Evolutionary conservation across 768 basidiomycete genomes (phyloP).

Genomic region (Cyclocybe cylindracea): DNA sequence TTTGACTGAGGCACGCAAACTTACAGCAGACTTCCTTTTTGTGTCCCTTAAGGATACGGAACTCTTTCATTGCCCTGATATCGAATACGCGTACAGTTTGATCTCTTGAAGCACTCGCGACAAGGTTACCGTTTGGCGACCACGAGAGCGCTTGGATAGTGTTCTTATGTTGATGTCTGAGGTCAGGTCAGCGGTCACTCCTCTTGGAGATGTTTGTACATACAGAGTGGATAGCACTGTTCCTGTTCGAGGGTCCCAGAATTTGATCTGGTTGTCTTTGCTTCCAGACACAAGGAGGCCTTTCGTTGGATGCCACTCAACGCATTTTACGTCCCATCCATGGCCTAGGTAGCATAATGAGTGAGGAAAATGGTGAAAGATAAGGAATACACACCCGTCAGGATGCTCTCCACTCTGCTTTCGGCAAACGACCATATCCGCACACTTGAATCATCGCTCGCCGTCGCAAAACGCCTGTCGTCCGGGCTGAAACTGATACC

Average conservation of each 20-base stretch:
- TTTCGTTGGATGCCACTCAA: conserved; percentile 98
- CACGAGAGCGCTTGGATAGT: conserved; percentile 92
- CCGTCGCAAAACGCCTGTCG: conserved; percentile 90
- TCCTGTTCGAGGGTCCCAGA: conserved; percentile 97
- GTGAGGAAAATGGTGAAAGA: not conserved
- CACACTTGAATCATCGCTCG: conserved; percentile 93
- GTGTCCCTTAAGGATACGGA: conserved; percentile 90
- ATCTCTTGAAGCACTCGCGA: conserved; percentile 94
- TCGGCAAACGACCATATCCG: conserved; percentile 96
- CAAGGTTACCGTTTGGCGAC: conserved; percentile 92
- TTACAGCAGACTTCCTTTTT: conserved; percentile 97
- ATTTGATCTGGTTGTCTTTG: conserved; percentile 98
- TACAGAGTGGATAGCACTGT: conserved; percentile 90
- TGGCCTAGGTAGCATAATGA: conserved; percentile 60
- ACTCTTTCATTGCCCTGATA: conserved; percentile 97
- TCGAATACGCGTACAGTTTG: conserved; percentile 96
- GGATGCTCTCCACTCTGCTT: conserved; percentile 81
- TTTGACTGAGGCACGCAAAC: conserved; percentile 27
- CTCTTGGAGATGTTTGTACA: conserved; percentile 22
- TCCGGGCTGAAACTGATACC: conserved; percentile 92
- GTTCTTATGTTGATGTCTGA: conserved; percentile 94
- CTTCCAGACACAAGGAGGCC: conserved; percentile 93
- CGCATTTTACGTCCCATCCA: conserved; percentile 98
- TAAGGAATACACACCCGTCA: conserved; percentile 62
- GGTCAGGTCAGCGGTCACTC: not conserved